phyloP scores from a whole-genome alignment of 495 filamentous ascomycete species.

The Trichoderma erinaceum region DNA sequence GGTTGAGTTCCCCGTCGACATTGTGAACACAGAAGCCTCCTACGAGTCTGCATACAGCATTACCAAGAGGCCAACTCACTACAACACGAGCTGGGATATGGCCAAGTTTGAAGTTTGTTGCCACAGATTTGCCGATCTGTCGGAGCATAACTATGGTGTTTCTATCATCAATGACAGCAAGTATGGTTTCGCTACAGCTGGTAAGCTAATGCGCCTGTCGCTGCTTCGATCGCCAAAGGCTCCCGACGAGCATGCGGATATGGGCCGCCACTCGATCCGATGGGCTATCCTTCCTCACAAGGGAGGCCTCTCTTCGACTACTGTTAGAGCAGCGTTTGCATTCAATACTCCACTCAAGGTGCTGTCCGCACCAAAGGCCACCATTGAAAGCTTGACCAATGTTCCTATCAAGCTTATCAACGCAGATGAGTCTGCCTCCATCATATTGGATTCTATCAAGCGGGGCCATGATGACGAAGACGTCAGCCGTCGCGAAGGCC shows the following conservation, averaged over 20 bases:
- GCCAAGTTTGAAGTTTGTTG: slow-evolving; percentile 98
- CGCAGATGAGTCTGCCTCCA: slow-evolving; percentile 37
- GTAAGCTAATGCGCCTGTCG: slow-evolving; percentile 87
- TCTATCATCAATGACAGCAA: slow-evolving; percentile 94
- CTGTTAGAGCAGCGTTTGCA: slow-evolving; percentile 75
- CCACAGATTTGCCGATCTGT: slow-evolving; percentile 96
- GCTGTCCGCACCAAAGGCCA: slow-evolving; percentile 27
- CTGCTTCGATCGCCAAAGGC: slow-evolving; percentile 91
- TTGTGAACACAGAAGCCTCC: slow-evolving; percentile 86
- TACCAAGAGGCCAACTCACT: slow-evolving; percentile 82
- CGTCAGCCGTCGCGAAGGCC: slow-evolving; percentile 64
- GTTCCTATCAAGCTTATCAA: slow-evolving; percentile 51
- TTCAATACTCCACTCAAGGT: slow-evolving; percentile 80
- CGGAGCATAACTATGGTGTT: slow-evolving; percentile 85
- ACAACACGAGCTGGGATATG: slow-evolving; percentile 98
- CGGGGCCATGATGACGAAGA: slow-evolving; percentile 95
- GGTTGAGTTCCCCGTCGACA: slow-evolving; percentile 94
- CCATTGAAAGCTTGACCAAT: slow-evolving; percentile 31
- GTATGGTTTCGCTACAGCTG: slow-evolving; percentile 89
- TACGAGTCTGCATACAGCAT: slow-evolving; percentile 95
- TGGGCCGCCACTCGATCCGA: slow-evolving; percentile 82
- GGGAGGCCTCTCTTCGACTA: slow-evolving; percentile 62
- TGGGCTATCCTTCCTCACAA: slow-evolving; percentile 88
- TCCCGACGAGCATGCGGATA: slow-evolving; percentile 92
- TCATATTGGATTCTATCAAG: slow-evolving; percentile 81